Percentiles rank a stretch among this genome's conserved stretches.
phyloP scores from a whole-genome alignment of 192 early-diverging fungal genomes.

The Coemansia sp. region DNA sequence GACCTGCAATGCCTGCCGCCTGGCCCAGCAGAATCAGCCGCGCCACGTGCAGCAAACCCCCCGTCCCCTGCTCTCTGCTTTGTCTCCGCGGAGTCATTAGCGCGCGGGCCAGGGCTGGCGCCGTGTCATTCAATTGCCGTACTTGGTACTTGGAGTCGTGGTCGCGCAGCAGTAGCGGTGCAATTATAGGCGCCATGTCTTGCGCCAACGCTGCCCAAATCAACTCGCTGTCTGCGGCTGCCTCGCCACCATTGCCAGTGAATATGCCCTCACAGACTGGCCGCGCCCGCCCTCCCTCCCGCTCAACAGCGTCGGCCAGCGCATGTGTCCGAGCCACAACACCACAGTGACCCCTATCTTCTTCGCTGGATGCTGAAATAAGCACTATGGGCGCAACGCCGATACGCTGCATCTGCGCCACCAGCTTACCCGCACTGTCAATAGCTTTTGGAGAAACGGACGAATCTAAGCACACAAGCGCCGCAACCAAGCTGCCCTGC shows the following conservation, averaged over 20 bases:
- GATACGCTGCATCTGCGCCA: constrained; percentile 50
- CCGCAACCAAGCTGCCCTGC: constrained; percentile 12
- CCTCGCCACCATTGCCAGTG: constrained; percentile 5
- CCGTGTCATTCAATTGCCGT: too few species aligned
- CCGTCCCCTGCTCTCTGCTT: constrained; percentile 56
- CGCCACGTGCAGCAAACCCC: constrained; percentile 63
- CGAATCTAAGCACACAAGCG: constrained; percentile 7
- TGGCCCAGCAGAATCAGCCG: constrained; percentile 55
- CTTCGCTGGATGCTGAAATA: background rate
- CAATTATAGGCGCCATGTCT: constrained; percentile 60
- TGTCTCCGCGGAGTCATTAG: too few species aligned
- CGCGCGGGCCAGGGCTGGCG: constrained; percentile 54
- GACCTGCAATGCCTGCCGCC: constrained; percentile 44
- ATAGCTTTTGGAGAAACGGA: too few species aligned
- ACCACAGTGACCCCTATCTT: background rate
- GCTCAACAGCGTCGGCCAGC: constrained; percentile 67
- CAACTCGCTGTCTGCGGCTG: constrained; percentile 46
- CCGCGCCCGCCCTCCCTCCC: constrained; percentile 64
- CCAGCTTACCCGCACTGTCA: constrained; percentile 7
- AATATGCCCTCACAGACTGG: constrained; percentile 68
- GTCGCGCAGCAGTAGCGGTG: constrained; percentile 54
- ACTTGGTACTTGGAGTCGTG: constrained; percentile 34
- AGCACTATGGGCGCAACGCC: constrained; percentile 46
- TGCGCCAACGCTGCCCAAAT: constrained; percentile 60
- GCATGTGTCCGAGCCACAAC: constrained; percentile 16